A percentile compares a stretch with the other conserved stretches of the same genome.
Evolutionary conservation across 73 alveolate species (phyloP).

Genomic region (Paramecium sonneborni): DNA sequence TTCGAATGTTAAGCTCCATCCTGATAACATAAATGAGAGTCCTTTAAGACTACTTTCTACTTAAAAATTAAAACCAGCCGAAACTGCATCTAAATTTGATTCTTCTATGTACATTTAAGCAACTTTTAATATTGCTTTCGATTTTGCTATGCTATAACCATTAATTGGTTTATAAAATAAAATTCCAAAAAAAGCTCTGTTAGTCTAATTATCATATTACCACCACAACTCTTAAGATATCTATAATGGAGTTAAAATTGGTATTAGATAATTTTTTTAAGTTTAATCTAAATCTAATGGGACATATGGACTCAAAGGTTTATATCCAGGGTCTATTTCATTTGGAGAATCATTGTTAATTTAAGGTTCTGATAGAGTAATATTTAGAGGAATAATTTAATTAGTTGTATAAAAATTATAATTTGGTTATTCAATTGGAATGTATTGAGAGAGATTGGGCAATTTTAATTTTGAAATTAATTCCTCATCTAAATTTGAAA

Average conservation of each 20-base stretch:
- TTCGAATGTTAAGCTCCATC: conserved; percentile 20
- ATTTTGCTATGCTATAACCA: neutral
- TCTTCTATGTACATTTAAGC: conserved; percentile 13
- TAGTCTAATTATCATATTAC: neutral
- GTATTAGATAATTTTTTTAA: neutral
- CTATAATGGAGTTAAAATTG: conserved; percentile 17
- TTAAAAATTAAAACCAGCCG: neutral
- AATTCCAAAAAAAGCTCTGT: neutral
- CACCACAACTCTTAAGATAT: conserved; percentile 45
- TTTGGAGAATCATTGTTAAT: neutral
- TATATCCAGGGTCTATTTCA: neutral
- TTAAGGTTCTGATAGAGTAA: neutral
- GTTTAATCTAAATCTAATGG: neutral
- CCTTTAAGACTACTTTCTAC: conserved; percentile 35
- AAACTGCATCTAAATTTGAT: neutral
- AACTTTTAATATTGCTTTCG: conserved; percentile 1
- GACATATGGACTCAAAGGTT: neutral
- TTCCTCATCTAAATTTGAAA: neutral
- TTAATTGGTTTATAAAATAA: neutral
- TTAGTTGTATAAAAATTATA: neutral
- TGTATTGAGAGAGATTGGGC: neutral
- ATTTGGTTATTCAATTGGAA: neutral
- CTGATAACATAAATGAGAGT: neutral
- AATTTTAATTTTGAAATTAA: neutral
- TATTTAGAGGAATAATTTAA: neutral